A percentile compares a stretch with the other conserved stretches of the same genome.
phyloP scores from a whole-genome alignment of 2,329 filamentous ascomycete genomes.

The Arthrobotrys musiformis region DNA sequence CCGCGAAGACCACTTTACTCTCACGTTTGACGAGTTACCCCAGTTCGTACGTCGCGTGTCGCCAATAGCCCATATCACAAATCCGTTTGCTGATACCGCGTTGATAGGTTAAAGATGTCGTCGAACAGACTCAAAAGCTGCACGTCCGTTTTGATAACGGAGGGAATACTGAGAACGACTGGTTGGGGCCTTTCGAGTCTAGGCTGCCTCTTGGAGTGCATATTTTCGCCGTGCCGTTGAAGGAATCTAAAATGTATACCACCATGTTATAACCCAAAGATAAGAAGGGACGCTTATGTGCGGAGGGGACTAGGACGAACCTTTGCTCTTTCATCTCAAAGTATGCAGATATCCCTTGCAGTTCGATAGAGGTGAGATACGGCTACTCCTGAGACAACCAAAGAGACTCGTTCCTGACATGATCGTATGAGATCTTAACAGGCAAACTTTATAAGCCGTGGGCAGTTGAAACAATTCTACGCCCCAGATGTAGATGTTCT shows the following conservation, averaged over 20 bases:
- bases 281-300: constrained; percentile 7
- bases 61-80: neutral
- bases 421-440: neutral
- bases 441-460: constrained; percentile 15
- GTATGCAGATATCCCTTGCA: constrained; percentile 34
- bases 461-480: constrained; percentile 33
- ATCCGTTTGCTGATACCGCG: neutral
- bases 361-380: constrained; percentile 36
- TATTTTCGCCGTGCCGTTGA: constrained; percentile 27
- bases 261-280: neutral
- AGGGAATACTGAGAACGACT: constrained; percentile 16
- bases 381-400: neutral
- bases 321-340: constrained; percentile 38
- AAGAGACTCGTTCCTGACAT: neutral
- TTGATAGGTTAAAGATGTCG: constrained; percentile 35
- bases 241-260: constrained; percentile 43
- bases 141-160: constrained; percentile 51
- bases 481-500: constrained; percentile 1
- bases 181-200: constrained; percentile 44
- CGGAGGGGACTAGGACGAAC: constrained; percentile 33
- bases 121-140: constrained; percentile 43
- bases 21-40: constrained; percentile 57
- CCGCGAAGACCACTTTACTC: constrained; percentile 57
- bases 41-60: constrained; percentile 39
- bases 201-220: constrained; percentile 44